Base-by-base conservation (phyloP, 2,329 filamentous ascomycete species). In the Teratosphaeria destructans region DNA sequence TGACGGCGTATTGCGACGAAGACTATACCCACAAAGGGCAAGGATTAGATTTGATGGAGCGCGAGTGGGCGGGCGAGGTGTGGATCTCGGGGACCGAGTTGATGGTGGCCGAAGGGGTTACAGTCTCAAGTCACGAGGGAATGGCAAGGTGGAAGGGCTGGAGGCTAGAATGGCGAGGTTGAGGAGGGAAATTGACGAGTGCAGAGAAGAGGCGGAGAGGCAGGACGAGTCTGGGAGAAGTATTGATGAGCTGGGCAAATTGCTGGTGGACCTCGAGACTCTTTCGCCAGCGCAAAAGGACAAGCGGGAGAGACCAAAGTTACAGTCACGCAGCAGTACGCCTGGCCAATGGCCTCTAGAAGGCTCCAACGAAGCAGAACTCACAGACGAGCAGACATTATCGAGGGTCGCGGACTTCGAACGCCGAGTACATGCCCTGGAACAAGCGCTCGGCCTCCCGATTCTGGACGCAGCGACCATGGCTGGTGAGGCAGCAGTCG, bases 81-180 rank as follows among this genome's bases (percentile, higher is more conserved):
- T 88, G 27, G 90, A 96, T 74, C 94, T 96, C 73, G 95, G 92
- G 2, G 92, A 96, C 74, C 87, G 92, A 57, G 85, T 97, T 43
- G 85, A 85, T 61, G 85, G 85, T 54, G 93, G 93, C 73, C 84
- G 89, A 63, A 90, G 88, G 74, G 90, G 90, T 27, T 96, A 96
- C 77, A 86, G 85, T 65, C 85, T 67, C 14, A 58, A 70, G 70
- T 70, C 62, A 63, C 59, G 62, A 29, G 58, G 60, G 27, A 19
- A 29, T 66, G 70, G 55, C 1, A 81, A 85, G 66, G 85, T 86
- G 5, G 90, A 95, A 74, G 86, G 81, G 55, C 76, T 96, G 53
- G 85, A 89, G 64, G 81, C 85, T 64, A 93, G 87, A 74, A 84
- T 99, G 64, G 88, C 91, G 34, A 83, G 94, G 61, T 75, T 99